Conservation (phyloP, 495 filamentous ascomycete genomes). For the Hyaloscypha bicolor region DNA sequence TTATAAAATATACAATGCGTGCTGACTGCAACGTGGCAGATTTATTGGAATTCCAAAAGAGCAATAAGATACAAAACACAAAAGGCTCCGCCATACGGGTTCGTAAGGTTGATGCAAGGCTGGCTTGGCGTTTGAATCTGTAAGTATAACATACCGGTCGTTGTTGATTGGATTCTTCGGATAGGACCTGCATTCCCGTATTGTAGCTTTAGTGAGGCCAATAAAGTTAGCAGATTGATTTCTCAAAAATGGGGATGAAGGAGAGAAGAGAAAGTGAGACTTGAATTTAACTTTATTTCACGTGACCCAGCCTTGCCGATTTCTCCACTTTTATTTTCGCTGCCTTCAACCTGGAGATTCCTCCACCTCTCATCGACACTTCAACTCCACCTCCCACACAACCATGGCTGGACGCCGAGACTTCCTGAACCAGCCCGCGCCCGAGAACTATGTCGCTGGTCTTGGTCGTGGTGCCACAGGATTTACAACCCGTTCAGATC, state of each 20-base stretch:
- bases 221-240: too few relatives aligned
- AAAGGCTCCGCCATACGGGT: too few relatives aligned
- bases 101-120: too few relatives aligned
- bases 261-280: not conserved
- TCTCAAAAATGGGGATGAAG: not conserved
- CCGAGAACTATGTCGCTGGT: slow-evolving; percentile 98
- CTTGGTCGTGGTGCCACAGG: slow-evolving; percentile 96
- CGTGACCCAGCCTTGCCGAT: slow-evolving; percentile 3
- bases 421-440: slow-evolving; percentile 87
- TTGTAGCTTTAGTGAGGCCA: too few relatives aligned
- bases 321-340: slow-evolving; percentile 1
- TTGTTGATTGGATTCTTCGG: too few relatives aligned
- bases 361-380: not conserved
- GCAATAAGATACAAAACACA: too few relatives aligned
- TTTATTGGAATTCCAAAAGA: too few relatives aligned
- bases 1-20: too few relatives aligned
- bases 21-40: too few relatives aligned
- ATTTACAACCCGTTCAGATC: slow-evolving; percentile 95
- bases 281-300: not conserved
- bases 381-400: not conserved
- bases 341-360: not conserved
- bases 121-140: too few relatives aligned
- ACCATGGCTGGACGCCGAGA: slow-evolving; percentile 81
- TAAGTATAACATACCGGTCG: too few relatives aligned
- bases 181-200: too few relatives aligned